Conservation (phyloP, 495 filamentous ascomycete genomes). For the Diplogelasinospora grovesii region DNA sequence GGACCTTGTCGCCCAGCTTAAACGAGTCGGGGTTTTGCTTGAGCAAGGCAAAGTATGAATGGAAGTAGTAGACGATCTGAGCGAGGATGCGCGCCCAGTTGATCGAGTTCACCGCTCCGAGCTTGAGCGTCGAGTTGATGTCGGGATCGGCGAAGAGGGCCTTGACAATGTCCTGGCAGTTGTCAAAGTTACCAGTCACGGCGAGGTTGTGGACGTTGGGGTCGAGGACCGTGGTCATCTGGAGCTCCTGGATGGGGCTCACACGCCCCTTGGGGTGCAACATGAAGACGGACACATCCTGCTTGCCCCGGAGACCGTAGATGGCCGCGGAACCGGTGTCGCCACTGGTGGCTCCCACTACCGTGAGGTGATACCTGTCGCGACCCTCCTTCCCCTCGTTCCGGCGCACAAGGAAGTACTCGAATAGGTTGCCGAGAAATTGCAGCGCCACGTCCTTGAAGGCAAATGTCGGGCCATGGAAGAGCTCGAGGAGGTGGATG, state of each 20-base stretch:
- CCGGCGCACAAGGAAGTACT: constrained; percentile 83
- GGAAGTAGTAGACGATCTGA: constrained; percentile 90
- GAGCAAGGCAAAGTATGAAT: constrained; percentile 76
- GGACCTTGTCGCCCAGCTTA: constrained; percentile 52
- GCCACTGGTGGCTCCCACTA: constrained; percentile 87
- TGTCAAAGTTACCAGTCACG: constrained; percentile 84
- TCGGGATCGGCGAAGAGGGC: constrained; percentile 76
- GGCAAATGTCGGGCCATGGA: constrained; percentile 93
- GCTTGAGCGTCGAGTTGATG: constrained; percentile 64
- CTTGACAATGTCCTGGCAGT: constrained; percentile 95
- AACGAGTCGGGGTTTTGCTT: constrained; percentile 43
- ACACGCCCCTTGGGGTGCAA: constrained; percentile 78
- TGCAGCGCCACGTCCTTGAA: constrained; percentile 93
- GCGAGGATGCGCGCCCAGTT: constrained; percentile 88
- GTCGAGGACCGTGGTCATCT: constrained; percentile 90
- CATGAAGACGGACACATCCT: constrained; percentile 90
- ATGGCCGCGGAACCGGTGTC: constrained; percentile 95
- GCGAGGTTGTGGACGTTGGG: constrained; percentile 83
- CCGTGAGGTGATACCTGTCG: constrained; percentile 78
- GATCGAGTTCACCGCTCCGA: constrained; percentile 85
- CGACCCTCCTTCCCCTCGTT: constrained; percentile 67
- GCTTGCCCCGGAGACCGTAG: constrained; percentile 94
- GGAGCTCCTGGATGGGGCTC: constrained; percentile 81
- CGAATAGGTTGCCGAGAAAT: constrained; percentile 90
- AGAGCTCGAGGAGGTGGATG: constrained; percentile 83